Evolutionary conservation across 116 monocot genomes (phyloP), one percentile per base, ranked within the genome.

Genomic region (Phalaenopsis hybrid): DNA sequence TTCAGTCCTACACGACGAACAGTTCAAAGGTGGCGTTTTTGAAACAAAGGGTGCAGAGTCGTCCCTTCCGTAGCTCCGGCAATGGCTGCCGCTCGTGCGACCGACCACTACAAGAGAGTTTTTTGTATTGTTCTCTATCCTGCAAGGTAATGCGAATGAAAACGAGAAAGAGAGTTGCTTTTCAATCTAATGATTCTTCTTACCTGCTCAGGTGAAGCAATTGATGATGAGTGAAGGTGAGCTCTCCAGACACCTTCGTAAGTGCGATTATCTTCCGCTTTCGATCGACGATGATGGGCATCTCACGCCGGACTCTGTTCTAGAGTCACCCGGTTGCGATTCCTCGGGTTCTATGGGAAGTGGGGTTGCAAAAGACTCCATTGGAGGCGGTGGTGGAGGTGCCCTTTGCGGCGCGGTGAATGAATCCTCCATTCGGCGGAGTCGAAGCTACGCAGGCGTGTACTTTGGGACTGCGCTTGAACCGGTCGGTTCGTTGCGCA

Each of bases 1-100:
- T 63, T 63, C 63, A 94, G 94, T 87, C 92, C 9, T 94, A 94
- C 81, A 94, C 83, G 13, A 87, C 90, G 23, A 94, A 94, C 82
- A 87, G 90, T 70, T 85, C 92, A 33, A 94, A 94, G 81, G 94
- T 94, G 82, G 88, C 90, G 50, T 94, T 94, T 83, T 81, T 94
- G 76, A 94, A 89, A 69, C 83, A 92, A 84, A 78, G 92, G 31
- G 69, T 81, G 20, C 93, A 91, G 82, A 88, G 81, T 4, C 77
- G 93, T 5, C 88, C 90, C 1, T 92, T 87, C 77, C 90, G 92
- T 21, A 69, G 81, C 79, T 86, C 88, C 68, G 86, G 84, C 61
- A 88, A 90, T 83, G 59, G 78, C 16, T 94, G 94, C 82, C 85
- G 69, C 79, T 87, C 81, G n/a, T 94, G 94, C 57, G 92, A 92